These are phyloP conservation scores for Leonotis leonurus DNA, from an alignment of 257 asterid species.

Conservation along the genomic window DNA sequence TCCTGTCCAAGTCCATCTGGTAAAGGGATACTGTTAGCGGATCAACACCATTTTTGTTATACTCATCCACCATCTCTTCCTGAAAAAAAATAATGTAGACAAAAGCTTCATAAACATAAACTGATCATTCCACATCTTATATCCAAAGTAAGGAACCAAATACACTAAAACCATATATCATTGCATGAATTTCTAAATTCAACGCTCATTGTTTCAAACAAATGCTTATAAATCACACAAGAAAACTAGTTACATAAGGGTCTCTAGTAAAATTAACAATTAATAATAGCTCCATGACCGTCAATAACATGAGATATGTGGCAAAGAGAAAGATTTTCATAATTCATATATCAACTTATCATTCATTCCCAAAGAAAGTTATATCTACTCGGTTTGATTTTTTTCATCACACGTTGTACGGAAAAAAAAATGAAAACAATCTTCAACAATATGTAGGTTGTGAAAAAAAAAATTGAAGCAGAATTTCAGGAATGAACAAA, in stretches of 20 bases:
- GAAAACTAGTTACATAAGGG: background rate
- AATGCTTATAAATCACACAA: background rate
- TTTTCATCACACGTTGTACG: background rate
- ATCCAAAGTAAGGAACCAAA: background rate
- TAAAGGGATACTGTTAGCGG: conserved; percentile 81
- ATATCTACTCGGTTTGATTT: no score
- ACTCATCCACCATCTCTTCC: conserved; percentile 75
- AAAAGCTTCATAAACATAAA: no score
- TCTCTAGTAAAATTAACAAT: background rate
- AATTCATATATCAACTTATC: background rate
- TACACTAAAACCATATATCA: background rate
- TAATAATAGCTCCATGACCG: background rate
- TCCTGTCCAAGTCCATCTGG: conserved; percentile 91
- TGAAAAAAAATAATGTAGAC: conserved; percentile 14
- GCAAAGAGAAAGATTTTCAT: no score
- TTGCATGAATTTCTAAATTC: background rate
- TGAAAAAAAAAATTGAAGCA: no score
- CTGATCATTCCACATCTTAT: background rate
- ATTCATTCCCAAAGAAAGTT: background rate
- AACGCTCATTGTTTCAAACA: background rate
- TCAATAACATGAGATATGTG: background rate
- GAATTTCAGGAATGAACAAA: no score
- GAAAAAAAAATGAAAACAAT: no score
- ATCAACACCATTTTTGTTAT: conserved; percentile 48
- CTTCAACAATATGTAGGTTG: background rate